phyloP scores from a whole-genome alignment of 495 filamentous ascomycete species.

The Hypomontagnella submonticulosa region DNA sequence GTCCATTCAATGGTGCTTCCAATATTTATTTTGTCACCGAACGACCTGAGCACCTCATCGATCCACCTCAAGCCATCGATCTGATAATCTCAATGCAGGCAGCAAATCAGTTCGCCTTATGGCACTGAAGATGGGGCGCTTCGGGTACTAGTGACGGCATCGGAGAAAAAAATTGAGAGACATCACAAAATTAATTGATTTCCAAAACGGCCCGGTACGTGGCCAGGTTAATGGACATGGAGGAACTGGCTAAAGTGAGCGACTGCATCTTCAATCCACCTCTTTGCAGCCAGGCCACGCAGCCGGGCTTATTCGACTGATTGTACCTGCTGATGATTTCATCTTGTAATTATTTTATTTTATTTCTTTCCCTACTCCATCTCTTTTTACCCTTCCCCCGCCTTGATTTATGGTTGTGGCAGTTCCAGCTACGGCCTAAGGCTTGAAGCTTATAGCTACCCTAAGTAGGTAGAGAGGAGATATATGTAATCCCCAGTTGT shows the following conservation, averaged over 20 bases:
- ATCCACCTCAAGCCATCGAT: constrained; percentile 31
- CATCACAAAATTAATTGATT: constrained; percentile 32
- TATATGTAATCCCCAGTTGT: too few species aligned
- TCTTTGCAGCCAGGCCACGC: constrained; percentile 29
- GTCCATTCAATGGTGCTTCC: neutral
- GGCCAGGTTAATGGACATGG: constrained; percentile 13
- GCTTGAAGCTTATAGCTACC: too few species aligned
- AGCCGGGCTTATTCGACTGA: constrained; percentile 21
- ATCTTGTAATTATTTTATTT: constrained; percentile 5
- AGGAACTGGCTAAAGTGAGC: constrained; percentile 39
- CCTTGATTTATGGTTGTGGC: neutral
- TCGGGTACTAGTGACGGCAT: constrained; percentile 11
- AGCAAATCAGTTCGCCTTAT: constrained; percentile 10
- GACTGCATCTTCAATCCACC: constrained; percentile 36
- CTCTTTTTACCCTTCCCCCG: neutral
- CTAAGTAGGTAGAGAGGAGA: too few species aligned
- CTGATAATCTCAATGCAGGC: constrained; percentile 23
- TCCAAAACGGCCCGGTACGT: constrained; percentile 40
- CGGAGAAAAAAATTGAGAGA: constrained; percentile 7
- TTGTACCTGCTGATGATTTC: constrained; percentile 24
- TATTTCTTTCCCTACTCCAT: constrained; percentile 4
- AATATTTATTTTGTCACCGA: constrained; percentile 15
- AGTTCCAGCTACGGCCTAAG: too few species aligned
- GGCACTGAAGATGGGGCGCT: neutral
- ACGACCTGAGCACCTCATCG: constrained; percentile 4